Percentiles rank a stretch among this genome's conserved stretches.
Evolutionary conservation across 176 grass and related monocot species (phyloP).

Genomic region (Thalia dealbata): DNA sequence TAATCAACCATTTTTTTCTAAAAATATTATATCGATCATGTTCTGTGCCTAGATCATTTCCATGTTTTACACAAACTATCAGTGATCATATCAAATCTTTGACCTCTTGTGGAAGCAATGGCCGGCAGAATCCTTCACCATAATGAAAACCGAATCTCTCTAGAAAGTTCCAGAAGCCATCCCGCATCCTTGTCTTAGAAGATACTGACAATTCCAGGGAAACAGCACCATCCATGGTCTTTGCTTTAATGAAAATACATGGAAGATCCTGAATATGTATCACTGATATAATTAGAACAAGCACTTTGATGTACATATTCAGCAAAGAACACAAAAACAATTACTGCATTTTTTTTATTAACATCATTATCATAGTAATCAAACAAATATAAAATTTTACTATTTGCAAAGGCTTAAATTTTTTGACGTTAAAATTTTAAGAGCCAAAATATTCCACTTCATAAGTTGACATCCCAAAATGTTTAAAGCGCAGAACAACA

Average conservation of each 20-base stretch:
- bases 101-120: constrained; percentile 76
- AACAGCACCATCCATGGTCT: constrained; percentile 50
- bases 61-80: no score
- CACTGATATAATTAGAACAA: background rate
- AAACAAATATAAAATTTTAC: no score
- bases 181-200: constrained; percentile 31
- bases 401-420: no score
- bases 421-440: no score
- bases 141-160: constrained; percentile 53
- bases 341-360: background rate
- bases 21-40: no score
- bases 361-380: no score
- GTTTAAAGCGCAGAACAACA: no score
- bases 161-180: constrained; percentile 74
- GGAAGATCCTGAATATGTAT: constrained; percentile 57
- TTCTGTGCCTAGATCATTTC: no score
- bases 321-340: background rate
- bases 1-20: no score
- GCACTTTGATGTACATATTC: background rate
- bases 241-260: constrained; percentile 54
- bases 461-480: no score
- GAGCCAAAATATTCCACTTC: no score
- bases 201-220: constrained; percentile 52
- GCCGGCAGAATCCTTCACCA: constrained; percentile 33
- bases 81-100: background rate